Percentiles rank a stretch among this genome's conserved stretches.
phyloP scores from a whole-genome alignment of 495 filamentous ascomycete species.

The Aspergillus sparsus region DNA sequence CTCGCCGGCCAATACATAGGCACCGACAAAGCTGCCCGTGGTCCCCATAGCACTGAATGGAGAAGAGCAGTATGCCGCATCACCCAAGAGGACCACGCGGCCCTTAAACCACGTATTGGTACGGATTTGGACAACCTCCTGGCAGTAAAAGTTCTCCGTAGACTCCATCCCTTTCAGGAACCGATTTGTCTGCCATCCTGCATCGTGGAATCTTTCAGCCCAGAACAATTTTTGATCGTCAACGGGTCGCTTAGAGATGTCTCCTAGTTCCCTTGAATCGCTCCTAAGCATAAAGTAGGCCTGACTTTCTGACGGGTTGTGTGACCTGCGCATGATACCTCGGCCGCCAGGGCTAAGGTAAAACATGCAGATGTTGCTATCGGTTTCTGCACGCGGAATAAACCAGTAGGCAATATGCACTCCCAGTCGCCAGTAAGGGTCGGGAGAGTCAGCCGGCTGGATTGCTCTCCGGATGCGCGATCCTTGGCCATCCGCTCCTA shows the following conservation, averaged over 20 bases:
- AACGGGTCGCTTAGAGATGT: slow-evolving; percentile 18
- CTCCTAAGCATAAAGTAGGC: slow-evolving; percentile 29
- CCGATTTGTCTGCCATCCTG: slow-evolving; percentile 45
- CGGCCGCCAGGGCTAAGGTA: slow-evolving; percentile 29
- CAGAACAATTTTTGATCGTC: slow-evolving; percentile 33
- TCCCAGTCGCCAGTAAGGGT: slow-evolving; percentile 27
- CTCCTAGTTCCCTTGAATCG: slow-evolving; percentile 21
- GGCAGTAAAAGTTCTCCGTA: slow-evolving; percentile 52
- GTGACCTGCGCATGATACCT: slow-evolving; percentile 30
- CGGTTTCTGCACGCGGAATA: slow-evolving; percentile 36
- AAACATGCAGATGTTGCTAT: slow-evolving; percentile 25
- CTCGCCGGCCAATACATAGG: slow-evolving; percentile 57
- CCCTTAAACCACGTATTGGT: slow-evolving; percentile 47
- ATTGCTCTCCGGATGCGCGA: slow-evolving; percentile 43
- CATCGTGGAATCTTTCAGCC: slow-evolving; percentile 37
- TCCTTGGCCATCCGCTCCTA: slow-evolving; percentile 53
- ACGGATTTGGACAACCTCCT: slow-evolving; percentile 43
- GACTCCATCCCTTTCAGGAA: slow-evolving; percentile 45
- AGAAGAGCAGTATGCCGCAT: slow-evolving; percentile 55
- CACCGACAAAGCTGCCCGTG: slow-evolving; percentile 45
- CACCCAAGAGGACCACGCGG: slow-evolving; percentile 54
- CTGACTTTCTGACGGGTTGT: slow-evolving; percentile 25
- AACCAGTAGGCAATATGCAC: slow-evolving; percentile 47
- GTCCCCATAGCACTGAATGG: slow-evolving; percentile 54
- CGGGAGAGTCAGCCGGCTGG: slow-evolving; percentile 29